Percentiles rank a stretch among this genome's conserved stretches.
These are phyloP conservation scores for Trametes meyenii DNA, from an alignment of 768 basidiomycete species.

Conservation along the genomic window DNA sequence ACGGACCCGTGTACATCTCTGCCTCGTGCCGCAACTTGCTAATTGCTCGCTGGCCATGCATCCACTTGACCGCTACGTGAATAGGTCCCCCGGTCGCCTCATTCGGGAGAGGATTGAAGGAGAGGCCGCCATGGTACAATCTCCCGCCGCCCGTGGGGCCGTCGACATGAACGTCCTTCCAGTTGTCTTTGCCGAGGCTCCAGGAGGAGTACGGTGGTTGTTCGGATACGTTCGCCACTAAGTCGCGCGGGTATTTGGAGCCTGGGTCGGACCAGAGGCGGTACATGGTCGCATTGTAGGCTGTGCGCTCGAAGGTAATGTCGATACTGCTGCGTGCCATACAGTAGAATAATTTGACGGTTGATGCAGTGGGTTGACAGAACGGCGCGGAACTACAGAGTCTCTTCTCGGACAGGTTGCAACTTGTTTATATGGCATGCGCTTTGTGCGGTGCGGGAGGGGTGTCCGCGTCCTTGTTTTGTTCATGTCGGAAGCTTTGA, in stretches of 20 bases:
- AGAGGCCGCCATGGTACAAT: slow-evolving; percentile 14
- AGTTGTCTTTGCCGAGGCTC: slow-evolving; percentile 4
- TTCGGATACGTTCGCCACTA: slow-evolving; percentile 4
- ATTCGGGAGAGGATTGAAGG: slow-evolving; percentile 1
- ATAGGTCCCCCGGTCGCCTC: neutral
- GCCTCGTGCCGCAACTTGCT: slow-evolving; percentile 37
- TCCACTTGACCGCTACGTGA: slow-evolving; percentile 41
- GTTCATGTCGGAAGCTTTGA: too few species aligned
- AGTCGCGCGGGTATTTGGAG: neutral
- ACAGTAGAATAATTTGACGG: neutral
- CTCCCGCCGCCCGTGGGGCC: slow-evolving; percentile 1
- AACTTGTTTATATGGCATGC: too few species aligned
- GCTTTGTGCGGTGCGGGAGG: too few species aligned
- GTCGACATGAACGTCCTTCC: slow-evolving; percentile 4
- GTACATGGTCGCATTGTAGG: slow-evolving; percentile 8
- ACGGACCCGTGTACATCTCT: slow-evolving; percentile 37
- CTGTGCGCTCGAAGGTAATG: slow-evolving; percentile 16
- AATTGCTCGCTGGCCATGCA: slow-evolving; percentile 30
- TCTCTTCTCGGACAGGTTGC: too few species aligned
- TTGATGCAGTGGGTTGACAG: too few species aligned
- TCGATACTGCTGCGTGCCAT: slow-evolving; percentile 7
- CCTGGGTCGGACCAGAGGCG: slow-evolving; percentile 6
- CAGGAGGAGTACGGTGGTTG: neutral
- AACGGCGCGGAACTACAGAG: too few species aligned
- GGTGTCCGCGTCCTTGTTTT: too few species aligned